A percentile compares a stretch with the other conserved stretches of the same genome.
Conservation (phyloP, 1,284 basidiomycete genomes). For the Pseudozyma sp. region DNA sequence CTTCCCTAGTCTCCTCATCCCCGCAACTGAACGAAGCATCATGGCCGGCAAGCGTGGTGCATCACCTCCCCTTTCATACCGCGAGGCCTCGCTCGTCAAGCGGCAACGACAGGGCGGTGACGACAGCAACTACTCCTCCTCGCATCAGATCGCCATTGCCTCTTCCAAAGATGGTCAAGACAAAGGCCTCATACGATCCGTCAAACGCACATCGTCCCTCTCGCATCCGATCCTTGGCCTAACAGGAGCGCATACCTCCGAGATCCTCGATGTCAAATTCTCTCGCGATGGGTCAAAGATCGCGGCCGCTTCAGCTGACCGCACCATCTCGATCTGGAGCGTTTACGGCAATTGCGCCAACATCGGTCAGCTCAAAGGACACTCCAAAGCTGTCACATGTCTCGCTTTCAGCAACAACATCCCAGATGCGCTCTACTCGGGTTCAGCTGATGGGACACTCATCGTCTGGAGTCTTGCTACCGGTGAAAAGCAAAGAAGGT, state of each 20-base stretch:
- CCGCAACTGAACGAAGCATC: background rate
- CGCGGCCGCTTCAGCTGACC: conserved; percentile 62
- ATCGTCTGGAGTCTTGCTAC: conserved; percentile 60
- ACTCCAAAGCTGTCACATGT: conserved; percentile 64
- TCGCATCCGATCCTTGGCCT: conserved; percentile 60
- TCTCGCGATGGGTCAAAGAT: conserved; percentile 60
- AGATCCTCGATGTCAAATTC: conserved; percentile 64
- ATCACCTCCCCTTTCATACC: conserved; percentile 47
- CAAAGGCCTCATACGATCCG: conserved; percentile 53
- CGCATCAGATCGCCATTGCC: conserved; percentile 53
- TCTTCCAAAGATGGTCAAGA: conserved; percentile 53
- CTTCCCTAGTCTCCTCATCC: background rate
- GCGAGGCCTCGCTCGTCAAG: conserved; percentile 55
- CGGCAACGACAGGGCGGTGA: conserved; percentile 53
- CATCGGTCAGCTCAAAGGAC: conserved; percentile 63
- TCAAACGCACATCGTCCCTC: conserved; percentile 60
- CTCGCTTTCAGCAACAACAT: conserved; percentile 53
- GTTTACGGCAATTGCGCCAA: conserved; percentile 64
- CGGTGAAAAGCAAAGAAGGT: conserved; percentile 60
- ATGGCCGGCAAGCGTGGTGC: conserved; percentile 66
- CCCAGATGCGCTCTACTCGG: conserved; percentile 56
- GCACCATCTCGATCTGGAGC: conserved; percentile 66
- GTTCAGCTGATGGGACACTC: conserved; percentile 67
- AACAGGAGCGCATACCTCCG: conserved; percentile 60
- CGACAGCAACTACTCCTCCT: conserved; percentile 15